These are phyloP conservation scores for Metarhizium brunneum DNA, from an alignment of 2,329 filamentous ascomycete species.

Conservation along the genomic window DNA sequence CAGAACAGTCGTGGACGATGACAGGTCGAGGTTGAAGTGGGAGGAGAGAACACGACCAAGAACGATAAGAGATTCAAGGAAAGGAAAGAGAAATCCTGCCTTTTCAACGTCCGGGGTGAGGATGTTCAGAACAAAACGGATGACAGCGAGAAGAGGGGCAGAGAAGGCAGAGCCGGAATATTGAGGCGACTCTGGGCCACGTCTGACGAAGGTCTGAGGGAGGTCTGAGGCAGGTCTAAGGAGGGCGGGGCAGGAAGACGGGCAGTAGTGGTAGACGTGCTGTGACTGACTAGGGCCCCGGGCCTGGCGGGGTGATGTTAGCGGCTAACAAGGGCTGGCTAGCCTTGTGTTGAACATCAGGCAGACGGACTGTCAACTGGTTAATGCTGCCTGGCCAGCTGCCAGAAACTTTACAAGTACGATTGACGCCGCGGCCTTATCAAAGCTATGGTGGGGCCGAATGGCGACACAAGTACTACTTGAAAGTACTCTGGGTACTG, in stretches of 20 bases:
- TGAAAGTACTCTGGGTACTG: too few relatives aligned
- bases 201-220: background rate
- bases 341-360: background rate
- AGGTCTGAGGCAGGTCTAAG: background rate
- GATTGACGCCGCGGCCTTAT: background rate
- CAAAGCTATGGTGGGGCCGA: slow-evolving; percentile 1
- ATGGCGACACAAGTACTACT: too few relatives aligned
- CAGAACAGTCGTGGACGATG: background rate
- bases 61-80: background rate
- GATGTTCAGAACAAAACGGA: background rate
- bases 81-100: background rate
- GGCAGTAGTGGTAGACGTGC: background rate
- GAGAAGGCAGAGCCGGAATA: background rate
- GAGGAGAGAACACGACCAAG: background rate
- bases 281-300: background rate
- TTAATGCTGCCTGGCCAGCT: background rate
- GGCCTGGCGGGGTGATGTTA: background rate
- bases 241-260: slow-evolving; percentile 2
- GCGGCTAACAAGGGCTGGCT: background rate
- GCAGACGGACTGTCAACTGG: background rate
- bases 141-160: slow-evolving; percentile 1
- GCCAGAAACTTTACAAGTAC: background rate
- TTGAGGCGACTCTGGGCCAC: background rate
- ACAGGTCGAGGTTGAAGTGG: background rate
- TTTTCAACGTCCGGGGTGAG: background rate